Evolutionary conservation across 2,329 filamentous ascomycete species (phyloP).

Genomic region (Aspergillus sojae): DNA sequence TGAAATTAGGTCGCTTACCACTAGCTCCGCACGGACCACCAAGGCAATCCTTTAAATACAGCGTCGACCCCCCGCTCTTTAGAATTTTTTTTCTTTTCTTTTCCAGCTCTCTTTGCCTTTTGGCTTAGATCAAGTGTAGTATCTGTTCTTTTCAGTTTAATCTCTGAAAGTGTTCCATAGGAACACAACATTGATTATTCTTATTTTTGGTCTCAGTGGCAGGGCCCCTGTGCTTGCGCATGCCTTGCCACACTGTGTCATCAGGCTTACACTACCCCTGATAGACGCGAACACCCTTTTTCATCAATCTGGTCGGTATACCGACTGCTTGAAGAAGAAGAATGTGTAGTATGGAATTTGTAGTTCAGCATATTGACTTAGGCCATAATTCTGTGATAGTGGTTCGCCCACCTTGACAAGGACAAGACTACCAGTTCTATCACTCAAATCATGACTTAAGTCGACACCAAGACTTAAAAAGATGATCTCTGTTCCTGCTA

Average conservation of each 20-base stretch:
- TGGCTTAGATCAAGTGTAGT: slow-evolving; percentile 90
- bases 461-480: no score
- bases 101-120: slow-evolving; percentile 56
- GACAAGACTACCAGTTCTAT: no score
- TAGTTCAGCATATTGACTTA: no score
- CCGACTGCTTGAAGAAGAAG: slow-evolving; percentile 61
- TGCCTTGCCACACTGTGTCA: slow-evolving; percentile 68
- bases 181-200: slow-evolving; percentile 77
- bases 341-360: background rate
- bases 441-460: no score
- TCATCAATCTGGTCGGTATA: slow-evolving; percentile 61
- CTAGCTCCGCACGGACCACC: slow-evolving; percentile 19
- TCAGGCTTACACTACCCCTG: slow-evolving; percentile 74
- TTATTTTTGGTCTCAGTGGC: slow-evolving; percentile 68
- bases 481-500: no score
- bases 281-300: slow-evolving; percentile 67
- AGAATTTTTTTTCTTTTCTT: slow-evolving; percentile 43
- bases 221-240: slow-evolving; percentile 73
- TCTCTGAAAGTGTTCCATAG: slow-evolving; percentile 79
- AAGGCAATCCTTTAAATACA: slow-evolving; percentile 32
- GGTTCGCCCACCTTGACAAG: no score
- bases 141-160: slow-evolving; percentile 98
- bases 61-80: slow-evolving; percentile 24
- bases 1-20: background rate
- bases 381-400: no score